Base-by-base conservation (phyloP, 2,329 filamentous ascomycete species). In the Pseudogymnoascus sp. region DNA sequence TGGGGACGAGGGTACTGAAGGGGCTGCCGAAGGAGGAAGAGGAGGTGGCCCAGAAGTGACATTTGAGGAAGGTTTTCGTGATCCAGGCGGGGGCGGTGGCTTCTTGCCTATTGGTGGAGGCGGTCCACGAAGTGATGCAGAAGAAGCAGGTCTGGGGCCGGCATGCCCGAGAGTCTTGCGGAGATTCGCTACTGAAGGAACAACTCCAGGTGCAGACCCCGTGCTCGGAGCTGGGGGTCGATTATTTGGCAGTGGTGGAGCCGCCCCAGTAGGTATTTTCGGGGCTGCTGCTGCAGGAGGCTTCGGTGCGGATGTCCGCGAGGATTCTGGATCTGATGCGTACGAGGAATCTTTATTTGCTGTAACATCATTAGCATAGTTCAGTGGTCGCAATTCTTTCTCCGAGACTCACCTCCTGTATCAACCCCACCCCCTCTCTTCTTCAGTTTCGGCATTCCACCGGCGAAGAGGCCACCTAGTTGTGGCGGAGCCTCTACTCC, bases 361-460 rank as follows among this genome's bases (percentile, higher is more conserved):
- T 83, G 63, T 31, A 63, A 7, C 12, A 52, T 35, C 43, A 65
- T 74, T 60, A 73, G 69, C 41, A 59, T 37, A 59, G 49, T 60
- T 41, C 5, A 26, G 49, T 19, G 10, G 41, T 55, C 33, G 6
- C 41, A 5, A 16, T 7, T 16, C 39, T 16, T n/a, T 58, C 43
- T 7, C 21, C 55, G 6, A 63, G 62, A 63, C 80, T 69, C 70
- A 82, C 81, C 81, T 73, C 87, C 90, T 1, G 90, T 93, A 74
- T 91, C 83, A 64, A 93, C 80, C 39, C 89, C 89, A 58, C 90
- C 92, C 62, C 91, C 89, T 2, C 87, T 83, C 78, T 95, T 97
- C 74, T 90, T 90, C 71, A 99, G 74, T 77, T 97, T 97, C 2
- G 94, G 94, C 84, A 97, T 97, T 38, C 93, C 94, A 37, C 91